A percentile compares a stretch with the other conserved stretches of the same genome.
Evolutionary conservation across 371 early-diverging fungal genomes (phyloP).

Genomic region (Choanephora cucurbitarum): DNA sequence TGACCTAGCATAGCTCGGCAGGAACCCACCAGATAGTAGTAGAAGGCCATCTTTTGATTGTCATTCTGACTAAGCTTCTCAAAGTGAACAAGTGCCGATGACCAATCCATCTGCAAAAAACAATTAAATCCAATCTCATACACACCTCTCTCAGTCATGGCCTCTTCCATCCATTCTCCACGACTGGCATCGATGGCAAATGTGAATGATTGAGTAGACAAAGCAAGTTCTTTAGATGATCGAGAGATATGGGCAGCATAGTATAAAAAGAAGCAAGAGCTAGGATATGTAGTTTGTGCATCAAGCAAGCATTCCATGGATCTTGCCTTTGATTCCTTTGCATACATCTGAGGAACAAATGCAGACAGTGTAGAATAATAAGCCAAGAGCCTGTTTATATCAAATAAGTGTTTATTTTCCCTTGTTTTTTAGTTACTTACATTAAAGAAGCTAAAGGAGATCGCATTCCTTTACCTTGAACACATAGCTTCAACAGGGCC

Average conservation of each 20-base stretch:
- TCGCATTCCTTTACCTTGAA: conserved; percentile 50
- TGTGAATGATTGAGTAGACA: conserved; percentile 32
- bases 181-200: conserved; percentile 24
- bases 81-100: conserved; percentile 37
- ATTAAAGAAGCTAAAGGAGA: conserved; percentile 54
- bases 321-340: conserved; percentile 21
- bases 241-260: conserved; percentile 50
- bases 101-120: conserved; percentile 49
- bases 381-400: conserved; percentile 19
- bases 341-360: conserved; percentile 26
- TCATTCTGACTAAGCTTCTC: conserved; percentile 38
- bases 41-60: conserved; percentile 51
- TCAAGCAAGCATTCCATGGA: conserved; percentile 50
- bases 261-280: conserved; percentile 53
- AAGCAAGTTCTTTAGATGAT: conserved; percentile 22
- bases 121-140: conserved; percentile 54
- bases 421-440: conserved; percentile 24
- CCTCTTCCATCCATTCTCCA: conserved; percentile 28
- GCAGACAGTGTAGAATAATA: conserved; percentile 27
- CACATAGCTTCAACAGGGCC: conserved; percentile 48
- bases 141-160: conserved; percentile 30
- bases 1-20: conserved; percentile 39
- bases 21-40: conserved; percentile 48
- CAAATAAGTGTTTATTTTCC: not conserved
- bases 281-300: conserved; percentile 45